Evolutionary conservation across 257 asterid genomes (phyloP), one percentile per base, ranked within the genome.

Genomic region (Plantago major): DNA sequence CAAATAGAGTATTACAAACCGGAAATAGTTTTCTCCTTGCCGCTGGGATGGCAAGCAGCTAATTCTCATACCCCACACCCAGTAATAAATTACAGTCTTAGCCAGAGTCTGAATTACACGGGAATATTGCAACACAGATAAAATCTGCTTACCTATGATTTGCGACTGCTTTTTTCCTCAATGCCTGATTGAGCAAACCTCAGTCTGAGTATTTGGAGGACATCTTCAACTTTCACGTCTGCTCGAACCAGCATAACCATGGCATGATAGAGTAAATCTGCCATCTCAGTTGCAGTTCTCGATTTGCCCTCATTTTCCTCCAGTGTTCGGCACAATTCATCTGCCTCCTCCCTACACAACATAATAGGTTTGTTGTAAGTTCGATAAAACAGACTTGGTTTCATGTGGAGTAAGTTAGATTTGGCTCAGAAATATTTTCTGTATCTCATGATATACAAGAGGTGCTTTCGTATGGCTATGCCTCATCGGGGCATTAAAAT

Each of bases 101-200:
- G n/a, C 5, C 37, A 30, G 37, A 30, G 37, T 30, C 37, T 30
- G 4, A 30, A 30, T 30, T 5, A 30, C 37, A 30, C 3, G 37
- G 15, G 2, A 18, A 51, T 17, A 7, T 22, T 22, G 38, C 57
- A 19, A 19, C 37, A 19, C 5, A 10, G 38, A 28, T 51, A 19
- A 33, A 19, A 4, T 51, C 57, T n/a, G 38, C 33, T 22, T 51
- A 13, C 8, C 70, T 78, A 76, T 15, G 76, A 68, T 71, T 71
- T 76, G 14, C 95, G 89, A 53, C 84, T 81, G 33, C 65, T 75
- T 76, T 92, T 86, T 66, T 89, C 98, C 64, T 89, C 87, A 46
- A 92, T 78, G 48, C 99, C 97, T 0, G 99, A 92, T 63, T 76
- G 77, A 8, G 89, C 63, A 69, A 92, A 92, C 65, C 98, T 79